Percentiles rank a stretch among this genome's conserved stretches.
Conservation (phyloP, 169 alveolate species). For the Plasmodium billcollinsi region DNA sequence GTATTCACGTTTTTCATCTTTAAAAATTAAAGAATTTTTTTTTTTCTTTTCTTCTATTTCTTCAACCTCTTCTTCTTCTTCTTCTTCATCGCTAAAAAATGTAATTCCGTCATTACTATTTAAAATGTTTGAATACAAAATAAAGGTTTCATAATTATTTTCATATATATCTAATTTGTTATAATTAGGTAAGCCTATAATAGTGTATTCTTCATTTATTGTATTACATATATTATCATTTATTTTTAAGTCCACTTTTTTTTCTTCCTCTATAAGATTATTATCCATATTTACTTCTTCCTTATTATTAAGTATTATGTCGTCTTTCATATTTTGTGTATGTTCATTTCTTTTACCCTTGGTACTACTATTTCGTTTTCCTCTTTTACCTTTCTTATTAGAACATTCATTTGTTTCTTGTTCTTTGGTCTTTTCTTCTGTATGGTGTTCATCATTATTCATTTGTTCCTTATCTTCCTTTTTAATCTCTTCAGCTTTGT, state of each 20-base stretch:
- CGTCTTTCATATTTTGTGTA: neutral
- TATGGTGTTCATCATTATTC: neutral
- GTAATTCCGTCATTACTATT: neutral
- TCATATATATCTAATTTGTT: neutral
- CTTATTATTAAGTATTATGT: neutral
- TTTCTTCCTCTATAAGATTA: neutral
- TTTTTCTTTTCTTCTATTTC: neutral
- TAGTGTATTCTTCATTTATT: neutral
- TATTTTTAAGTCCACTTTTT: neutral
- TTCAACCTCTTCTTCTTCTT: neutral
- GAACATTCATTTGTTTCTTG: neutral
- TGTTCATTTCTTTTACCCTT: neutral
- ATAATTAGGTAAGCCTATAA: neutral
- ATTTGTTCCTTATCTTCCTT: neutral
- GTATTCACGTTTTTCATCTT: neutral
- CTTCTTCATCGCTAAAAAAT: neutral
- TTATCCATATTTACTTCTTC: neutral
- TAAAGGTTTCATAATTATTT: conserved; percentile 6
- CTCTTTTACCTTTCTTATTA: neutral
- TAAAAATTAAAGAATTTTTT: no score
- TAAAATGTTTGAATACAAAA: neutral
- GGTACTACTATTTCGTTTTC: neutral
- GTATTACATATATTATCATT: neutral
- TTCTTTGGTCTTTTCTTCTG: neutral
- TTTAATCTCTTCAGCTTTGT: neutral